Evolutionary conservation across 176 grass and related monocot species (phyloP), one percentile per base, ranked within the genome.

Genomic region (Ensete glaucum): DNA sequence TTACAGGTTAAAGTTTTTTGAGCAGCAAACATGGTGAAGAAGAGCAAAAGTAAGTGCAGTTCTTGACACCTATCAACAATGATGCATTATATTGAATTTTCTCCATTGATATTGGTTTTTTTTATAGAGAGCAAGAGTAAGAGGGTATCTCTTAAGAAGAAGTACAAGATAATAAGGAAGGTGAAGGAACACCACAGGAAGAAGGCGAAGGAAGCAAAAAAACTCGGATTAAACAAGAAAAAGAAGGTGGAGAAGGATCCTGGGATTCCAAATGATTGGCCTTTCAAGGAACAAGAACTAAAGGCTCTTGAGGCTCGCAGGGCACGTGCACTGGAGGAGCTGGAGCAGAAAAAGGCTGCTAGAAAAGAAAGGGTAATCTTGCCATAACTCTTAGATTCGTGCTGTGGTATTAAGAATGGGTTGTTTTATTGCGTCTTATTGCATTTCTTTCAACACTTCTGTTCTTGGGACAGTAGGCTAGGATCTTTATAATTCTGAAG

Each of bases 121-220:
- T 62, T 53, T 62, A 0, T 69, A 87, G 85, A 98, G 82, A 98
- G 91, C 80, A 99, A 99, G 81, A 99, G 95, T 79, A 99, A 99
- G 88, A 89, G 90, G 53, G 67, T 99, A 1, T 69, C 90, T 74
- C 79, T 91, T 24, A 68, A 64, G n/a, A 83, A 93, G 79, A 94
- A 99, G 76, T 83, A 99, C 84, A 99, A 94, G 88, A 85, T 99
- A 76, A 64, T 94, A 15, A 85, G 77, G 82, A 94, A 89, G 82
- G 95, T 99, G 59, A 91, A 94, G 80, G 90, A 94, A 78, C 90
- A 92, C 90, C 95, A 99, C 81, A 94, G 83, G 78, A 94, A 99
- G 88, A 99, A 99, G 84, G 95, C 89, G 6, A 88, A 86, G 76
- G 87, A 57, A 76, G 89, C 71, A 70, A 84, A 87, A 73, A 80